phyloP scores from a whole-genome alignment of 2,329 filamentous ascomycete species.

The Xylaria polymorpha region DNA sequence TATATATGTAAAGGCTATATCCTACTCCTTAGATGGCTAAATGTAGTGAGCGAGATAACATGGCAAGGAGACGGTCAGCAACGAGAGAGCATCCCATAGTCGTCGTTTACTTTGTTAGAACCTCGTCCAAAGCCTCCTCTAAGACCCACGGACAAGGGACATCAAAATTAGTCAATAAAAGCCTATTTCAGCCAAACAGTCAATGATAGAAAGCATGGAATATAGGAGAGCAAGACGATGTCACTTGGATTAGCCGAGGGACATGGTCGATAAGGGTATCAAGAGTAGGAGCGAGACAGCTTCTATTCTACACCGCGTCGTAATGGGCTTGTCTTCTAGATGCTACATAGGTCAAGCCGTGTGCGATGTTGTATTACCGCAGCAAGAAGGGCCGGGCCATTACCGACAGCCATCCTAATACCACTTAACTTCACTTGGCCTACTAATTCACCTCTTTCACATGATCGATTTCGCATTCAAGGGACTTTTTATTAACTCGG shows the following conservation, averaged over 20 bases:
- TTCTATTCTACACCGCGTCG: conserved; percentile 6
- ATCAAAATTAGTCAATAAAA: no score
- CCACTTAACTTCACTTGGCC: conserved; percentile 10
- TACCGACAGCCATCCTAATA: conserved; percentile 3
- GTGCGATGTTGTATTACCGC: conserved; percentile 28
- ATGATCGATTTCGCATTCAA: conserved; percentile 8
- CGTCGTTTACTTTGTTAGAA: neutral
- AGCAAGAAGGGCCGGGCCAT: neutral
- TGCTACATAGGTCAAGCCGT: conserved; percentile 23
- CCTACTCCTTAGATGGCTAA: neutral
- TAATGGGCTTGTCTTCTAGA: conserved; percentile 1
- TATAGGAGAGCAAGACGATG: neutral
- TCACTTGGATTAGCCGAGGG: neutral
- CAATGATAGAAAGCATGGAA: neutral
- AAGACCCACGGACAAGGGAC: no score
- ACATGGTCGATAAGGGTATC: neutral
- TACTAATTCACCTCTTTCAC: neutral
- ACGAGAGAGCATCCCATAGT: neutral
- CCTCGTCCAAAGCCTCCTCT: neutral
- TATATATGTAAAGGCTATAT: neutral
- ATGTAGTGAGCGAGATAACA: neutral
- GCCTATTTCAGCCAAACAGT: no score
- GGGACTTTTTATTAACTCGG: neutral
- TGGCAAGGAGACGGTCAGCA: neutral
- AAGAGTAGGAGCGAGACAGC: neutral